Evolutionary conservation across 2,329 filamentous ascomycete species (phyloP).

Genomic region (Arthrobotrys musiformis): DNA sequence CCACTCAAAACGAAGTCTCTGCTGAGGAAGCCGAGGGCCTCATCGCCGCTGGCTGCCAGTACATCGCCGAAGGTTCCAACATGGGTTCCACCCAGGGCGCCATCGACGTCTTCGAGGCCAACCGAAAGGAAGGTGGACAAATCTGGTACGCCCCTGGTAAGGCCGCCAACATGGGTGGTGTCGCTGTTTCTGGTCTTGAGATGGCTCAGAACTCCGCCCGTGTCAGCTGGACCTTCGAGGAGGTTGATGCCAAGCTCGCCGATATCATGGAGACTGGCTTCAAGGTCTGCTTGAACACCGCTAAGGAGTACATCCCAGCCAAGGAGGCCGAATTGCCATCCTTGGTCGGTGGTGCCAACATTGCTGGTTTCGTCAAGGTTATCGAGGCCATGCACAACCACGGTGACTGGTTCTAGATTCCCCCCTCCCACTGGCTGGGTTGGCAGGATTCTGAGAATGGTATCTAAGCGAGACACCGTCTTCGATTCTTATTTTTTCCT

Average conservation of each 20-base stretch:
- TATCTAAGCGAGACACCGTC: background rate
- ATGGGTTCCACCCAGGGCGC: slow-evolving; percentile 98
- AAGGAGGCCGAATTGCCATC: slow-evolving; percentile 86
- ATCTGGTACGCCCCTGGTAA: slow-evolving; percentile 97
- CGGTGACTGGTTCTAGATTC: slow-evolving; percentile 80
- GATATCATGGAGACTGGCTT: slow-evolving; percentile 95
- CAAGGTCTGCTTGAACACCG: slow-evolving; percentile 85
- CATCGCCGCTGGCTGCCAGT: slow-evolving; percentile 78
- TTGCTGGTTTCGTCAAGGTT: slow-evolving; percentile 97
- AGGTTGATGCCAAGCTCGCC: slow-evolving; percentile 92
- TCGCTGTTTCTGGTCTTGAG: slow-evolving; percentile 95
- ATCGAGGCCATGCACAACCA: slow-evolving; percentile 93
- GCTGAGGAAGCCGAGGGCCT: slow-evolving; percentile 88
- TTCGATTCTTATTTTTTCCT: background rate
- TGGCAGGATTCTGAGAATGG: background rate
- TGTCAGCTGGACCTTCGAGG: slow-evolving; percentile 84
- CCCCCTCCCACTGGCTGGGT: slow-evolving; percentile 8
- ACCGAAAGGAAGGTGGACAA: slow-evolving; percentile 73
- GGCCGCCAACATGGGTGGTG: slow-evolving; percentile 96
- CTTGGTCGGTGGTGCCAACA: slow-evolving; percentile 92
- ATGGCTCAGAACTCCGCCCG: slow-evolving; percentile 98
- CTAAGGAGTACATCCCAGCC: slow-evolving; percentile 84
- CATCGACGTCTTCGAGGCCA: slow-evolving; percentile 89
- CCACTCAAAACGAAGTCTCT: slow-evolving; percentile 97
- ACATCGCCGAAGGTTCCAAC: slow-evolving; percentile 96